These are phyloP conservation scores for Colletotrichum viniferum DNA, from an alignment of 2,329 filamentous ascomycete genomes.

Conservation along the genomic window DNA sequence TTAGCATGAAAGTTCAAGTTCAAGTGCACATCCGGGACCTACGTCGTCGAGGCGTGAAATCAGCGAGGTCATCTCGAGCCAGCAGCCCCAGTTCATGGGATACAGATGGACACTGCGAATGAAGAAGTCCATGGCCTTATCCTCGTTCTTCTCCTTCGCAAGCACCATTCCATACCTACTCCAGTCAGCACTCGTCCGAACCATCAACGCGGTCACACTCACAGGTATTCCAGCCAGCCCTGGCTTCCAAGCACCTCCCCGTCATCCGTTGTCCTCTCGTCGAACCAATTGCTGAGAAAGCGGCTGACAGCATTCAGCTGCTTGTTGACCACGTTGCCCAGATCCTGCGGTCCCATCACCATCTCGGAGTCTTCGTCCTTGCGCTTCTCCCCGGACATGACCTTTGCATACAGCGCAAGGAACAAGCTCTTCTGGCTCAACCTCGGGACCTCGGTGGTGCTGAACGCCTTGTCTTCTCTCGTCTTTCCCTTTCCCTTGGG, in stretches of 20 bases:
- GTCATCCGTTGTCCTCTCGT: conserved; percentile 63
- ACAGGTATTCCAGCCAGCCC: conserved; percentile 92
- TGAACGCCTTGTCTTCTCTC: conserved; percentile 24
- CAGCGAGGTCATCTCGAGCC: conserved; percentile 87
- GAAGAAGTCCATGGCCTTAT: conserved; percentile 84
- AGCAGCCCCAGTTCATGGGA: conserved; percentile 96
- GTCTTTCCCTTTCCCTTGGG: conserved; percentile 67
- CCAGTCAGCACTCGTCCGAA: conserved; percentile 10
- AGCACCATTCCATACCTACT: conserved; percentile 83
- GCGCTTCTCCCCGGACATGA: conserved; percentile 91
- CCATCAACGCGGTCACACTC: conserved; percentile 27
- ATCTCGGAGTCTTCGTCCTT: conserved; percentile 97
- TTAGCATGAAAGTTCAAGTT: conserved; percentile 28
- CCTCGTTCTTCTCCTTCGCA: conserved; percentile 88
- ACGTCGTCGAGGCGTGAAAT: conserved; percentile 83
- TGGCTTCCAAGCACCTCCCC: conserved; percentile 69
- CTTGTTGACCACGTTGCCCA: conserved; percentile 83
- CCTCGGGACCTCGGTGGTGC: conserved; percentile 46
- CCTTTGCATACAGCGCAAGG: conserved; percentile 88
- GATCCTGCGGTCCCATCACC: conserved; percentile 92
- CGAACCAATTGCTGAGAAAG: conserved; percentile 82
- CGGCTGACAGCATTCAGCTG: conserved; percentile 79
- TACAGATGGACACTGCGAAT: conserved; percentile 86
- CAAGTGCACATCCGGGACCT: conserved; percentile 38
- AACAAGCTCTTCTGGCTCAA: conserved; percentile 93